A percentile compares a stretch with the other conserved stretches of the same genome.
Evolutionary conservation across 2,329 filamentous ascomycete genomes (phyloP).

Genomic region (Curvularia lunata): DNA sequence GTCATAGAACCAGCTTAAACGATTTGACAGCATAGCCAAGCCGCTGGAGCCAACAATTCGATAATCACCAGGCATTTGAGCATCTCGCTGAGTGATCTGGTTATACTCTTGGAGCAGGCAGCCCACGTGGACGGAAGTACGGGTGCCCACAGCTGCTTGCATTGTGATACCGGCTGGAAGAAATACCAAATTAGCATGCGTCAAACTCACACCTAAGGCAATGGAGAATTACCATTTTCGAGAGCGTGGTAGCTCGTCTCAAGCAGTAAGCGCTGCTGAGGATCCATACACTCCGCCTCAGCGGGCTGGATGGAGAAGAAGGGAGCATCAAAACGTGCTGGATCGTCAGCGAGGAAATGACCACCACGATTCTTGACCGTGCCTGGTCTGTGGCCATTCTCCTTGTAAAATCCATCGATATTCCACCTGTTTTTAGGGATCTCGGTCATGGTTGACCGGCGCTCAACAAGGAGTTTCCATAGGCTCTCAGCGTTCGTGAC

Average conservation of each 20-base stretch:
- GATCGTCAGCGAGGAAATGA: slow-evolving; percentile 30
- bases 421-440: slow-evolving; percentile 28
- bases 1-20: slow-evolving; percentile 37
- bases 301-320: slow-evolving; percentile 30
- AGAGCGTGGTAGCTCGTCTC: slow-evolving; percentile 39
- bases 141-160: slow-evolving; percentile 22
- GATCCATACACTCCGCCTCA: slow-evolving; percentile 36
- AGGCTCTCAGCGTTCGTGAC: slow-evolving; percentile 20
- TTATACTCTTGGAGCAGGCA: slow-evolving; percentile 23
- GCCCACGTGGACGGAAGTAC: slow-evolving; percentile 28
- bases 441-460: slow-evolving; percentile 22
- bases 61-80: slow-evolving; percentile 21
- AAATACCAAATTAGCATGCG: not conserved
- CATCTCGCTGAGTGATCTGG: slow-evolving; percentile 15
- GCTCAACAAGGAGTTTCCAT: slow-evolving; percentile 31
- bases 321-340: slow-evolving; percentile 29
- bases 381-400: slow-evolving; percentile 14
- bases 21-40: slow-evolving; percentile 23
- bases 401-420: slow-evolving; percentile 25
- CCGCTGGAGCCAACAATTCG: slow-evolving; percentile 14
- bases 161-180: slow-evolving; percentile 23
- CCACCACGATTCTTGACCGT: slow-evolving; percentile 21
- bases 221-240: slow-evolving; percentile 27
- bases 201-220: not conserved
- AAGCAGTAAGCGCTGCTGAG: slow-evolving; percentile 33